Evolutionary conservation across 176 grass and related monocot genomes (phyloP).

Genomic region (Sorghum bicolor): Sorghum_bicolor_NCBIv3 NC_012872.2:73472001-73472500

Average conservation of each 20-base stretch:
- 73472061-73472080: neutral
- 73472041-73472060: conserved; percentile 21
- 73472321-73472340: conserved; percentile 14
- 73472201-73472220: conserved; percentile 53
- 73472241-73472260: conserved; percentile 68
- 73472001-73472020: neutral
- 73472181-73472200: conserved; percentile 76
- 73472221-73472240: conserved; percentile 63
- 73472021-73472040: neutral
- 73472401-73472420: conserved; percentile 34
- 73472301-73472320: conserved; percentile 32
- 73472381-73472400: conserved; percentile 17
- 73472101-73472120: neutral
- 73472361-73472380: conserved; percentile 10
- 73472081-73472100: neutral
- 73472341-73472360: conserved; percentile 28
- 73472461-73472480: conserved; percentile 37
- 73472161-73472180: conserved; percentile 29
- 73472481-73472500: conserved; percentile 45
- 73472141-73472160: conserved; percentile 8
- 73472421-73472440: conserved; percentile 33
- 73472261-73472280: conserved; percentile 49
- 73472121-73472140: neutral
- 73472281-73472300: conserved; percentile 45
- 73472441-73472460: conserved; percentile 32